phyloP scores from a whole-genome alignment of 1,284 basidiomycete genomes.

The Rhizoctonia solani region DNA sequence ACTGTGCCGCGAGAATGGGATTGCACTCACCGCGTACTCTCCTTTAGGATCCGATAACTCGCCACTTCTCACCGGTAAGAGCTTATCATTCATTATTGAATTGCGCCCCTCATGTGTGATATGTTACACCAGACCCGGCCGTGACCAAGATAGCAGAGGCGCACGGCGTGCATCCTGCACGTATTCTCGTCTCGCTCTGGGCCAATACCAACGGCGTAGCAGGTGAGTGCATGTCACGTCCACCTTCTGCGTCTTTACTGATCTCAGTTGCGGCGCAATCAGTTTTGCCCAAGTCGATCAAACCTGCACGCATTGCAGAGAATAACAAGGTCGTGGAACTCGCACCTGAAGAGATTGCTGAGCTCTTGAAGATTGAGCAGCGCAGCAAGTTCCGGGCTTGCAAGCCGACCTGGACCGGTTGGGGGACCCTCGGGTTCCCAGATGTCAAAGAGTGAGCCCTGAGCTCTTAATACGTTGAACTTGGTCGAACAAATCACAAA shows the following conservation, averaged over 20 bases:
- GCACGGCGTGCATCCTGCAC: conserved; percentile 37
- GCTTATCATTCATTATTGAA: conserved; percentile 45
- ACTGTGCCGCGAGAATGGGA: conserved; percentile 60
- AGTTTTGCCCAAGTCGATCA: conserved; percentile 39
- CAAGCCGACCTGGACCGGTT: conserved; percentile 39
- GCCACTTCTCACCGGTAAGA: conserved; percentile 57
- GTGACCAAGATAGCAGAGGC: conserved; percentile 35
- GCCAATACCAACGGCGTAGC: conserved; percentile 25
- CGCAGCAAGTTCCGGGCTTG: conserved; percentile 37
- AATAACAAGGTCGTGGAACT: conserved; percentile 38
- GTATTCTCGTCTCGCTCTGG: conserved; percentile 39
- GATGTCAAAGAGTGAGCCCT: conserved; percentile 17
- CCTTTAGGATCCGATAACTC: conserved; percentile 78
- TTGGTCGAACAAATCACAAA: not conserved
- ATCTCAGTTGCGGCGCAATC: not conserved
- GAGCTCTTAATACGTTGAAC: not conserved
- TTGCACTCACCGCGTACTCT: conserved; percentile 73
- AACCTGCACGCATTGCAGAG: conserved; percentile 33
- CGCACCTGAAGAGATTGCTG: conserved; percentile 36
- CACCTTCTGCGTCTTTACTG: not conserved
- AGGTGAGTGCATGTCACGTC: conserved; percentile 10
- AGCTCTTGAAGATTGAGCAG: conserved; percentile 36
- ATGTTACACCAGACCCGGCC: conserved; percentile 43
- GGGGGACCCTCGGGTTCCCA: conserved; percentile 38
- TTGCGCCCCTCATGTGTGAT: conserved; percentile 42